Conservation (phyloP, 2,329 filamentous ascomycete species). For the Triangularia verruculosa region DNA sequence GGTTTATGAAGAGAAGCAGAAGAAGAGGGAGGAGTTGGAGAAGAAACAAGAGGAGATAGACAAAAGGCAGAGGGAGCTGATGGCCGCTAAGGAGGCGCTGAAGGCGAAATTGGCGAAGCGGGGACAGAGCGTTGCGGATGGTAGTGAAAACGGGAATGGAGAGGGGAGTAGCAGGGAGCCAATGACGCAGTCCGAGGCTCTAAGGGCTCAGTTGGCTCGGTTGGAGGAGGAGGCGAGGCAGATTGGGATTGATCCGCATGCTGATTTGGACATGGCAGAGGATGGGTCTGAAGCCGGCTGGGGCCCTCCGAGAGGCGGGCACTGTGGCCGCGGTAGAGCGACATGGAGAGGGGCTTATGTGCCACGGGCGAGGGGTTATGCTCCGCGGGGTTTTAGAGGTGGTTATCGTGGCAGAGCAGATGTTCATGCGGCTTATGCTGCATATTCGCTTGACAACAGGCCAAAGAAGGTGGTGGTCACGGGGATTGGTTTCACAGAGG, state of each 20-base stretch:
- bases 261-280: constrained; percentile 40
- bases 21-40: constrained; percentile 61
- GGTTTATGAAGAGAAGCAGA: constrained; percentile 61
- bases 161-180: constrained; percentile 31
- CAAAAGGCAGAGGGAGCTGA: constrained; percentile 58
- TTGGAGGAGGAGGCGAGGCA: constrained; percentile 69
- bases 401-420: constrained; percentile 28
- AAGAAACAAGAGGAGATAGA: constrained; percentile 62
- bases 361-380: constrained; percentile 24
- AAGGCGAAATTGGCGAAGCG: constrained; percentile 62
- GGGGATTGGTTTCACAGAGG: constrained; percentile 60
- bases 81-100: constrained; percentile 63
- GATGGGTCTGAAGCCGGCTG: not conserved
- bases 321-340: constrained; percentile 24
- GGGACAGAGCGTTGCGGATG: constrained; percentile 33
- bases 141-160: constrained; percentile 16
- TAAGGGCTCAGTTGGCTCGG: constrained; percentile 70
- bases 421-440: constrained; percentile 50
- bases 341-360: constrained; percentile 17
- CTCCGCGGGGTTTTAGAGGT: constrained; percentile 34
- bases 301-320: constrained; percentile 18
- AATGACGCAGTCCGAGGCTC: constrained; percentile 54
- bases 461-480: constrained; percentile 65
- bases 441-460: constrained; percentile 72
- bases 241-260: constrained; percentile 63